A percentile compares a stretch with the other conserved stretches of the same genome.
phyloP scores from a whole-genome alignment of 2,329 filamentous ascomycete species.

The Neurospora sp. region DNA sequence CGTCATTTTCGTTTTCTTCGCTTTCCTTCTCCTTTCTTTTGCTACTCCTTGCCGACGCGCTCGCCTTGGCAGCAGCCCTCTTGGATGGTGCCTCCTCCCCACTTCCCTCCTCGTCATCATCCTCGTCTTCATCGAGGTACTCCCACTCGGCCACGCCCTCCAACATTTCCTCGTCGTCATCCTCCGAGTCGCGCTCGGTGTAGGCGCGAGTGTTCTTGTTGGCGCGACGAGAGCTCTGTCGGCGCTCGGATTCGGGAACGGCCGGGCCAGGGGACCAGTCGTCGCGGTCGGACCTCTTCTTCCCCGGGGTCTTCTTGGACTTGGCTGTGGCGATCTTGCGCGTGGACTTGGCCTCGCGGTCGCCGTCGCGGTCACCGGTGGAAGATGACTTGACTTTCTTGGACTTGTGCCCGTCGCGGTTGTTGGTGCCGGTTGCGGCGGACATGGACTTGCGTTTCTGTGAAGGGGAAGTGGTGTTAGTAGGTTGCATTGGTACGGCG shows the following conservation, averaged over 20 bases:
- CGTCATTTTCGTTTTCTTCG: neutral
- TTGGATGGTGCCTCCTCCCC: slow-evolving; percentile 1
- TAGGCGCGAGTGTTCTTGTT: slow-evolving; percentile 36
- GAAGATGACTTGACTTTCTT: slow-evolving; percentile 11
- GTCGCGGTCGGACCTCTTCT: slow-evolving; percentile 13
- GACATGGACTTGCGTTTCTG: slow-evolving; percentile 47
- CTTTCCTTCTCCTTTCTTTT: neutral
- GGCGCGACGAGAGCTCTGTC: slow-evolving; percentile 43
- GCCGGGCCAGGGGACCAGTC: slow-evolving; percentile 9
- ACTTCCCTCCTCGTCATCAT: slow-evolving; percentile 18
- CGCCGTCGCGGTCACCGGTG: slow-evolving; percentile 23
- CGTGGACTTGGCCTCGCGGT: slow-evolving; percentile 22
- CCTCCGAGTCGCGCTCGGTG: slow-evolving; percentile 45
- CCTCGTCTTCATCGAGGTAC: slow-evolving; percentile 33
- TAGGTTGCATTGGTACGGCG: neutral
- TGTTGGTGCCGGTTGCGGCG: slow-evolving; percentile 32
- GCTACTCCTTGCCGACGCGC: neutral
- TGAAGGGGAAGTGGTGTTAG: neutral
- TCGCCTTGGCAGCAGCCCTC: neutral
- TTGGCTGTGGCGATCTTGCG: slow-evolving; percentile 22
- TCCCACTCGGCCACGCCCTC: slow-evolving; percentile 51
- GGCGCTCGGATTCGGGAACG: slow-evolving; percentile 35
- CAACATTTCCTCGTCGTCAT: slow-evolving; percentile 53
- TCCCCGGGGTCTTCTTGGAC: slow-evolving; percentile 21
- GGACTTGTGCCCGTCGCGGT: slow-evolving; percentile 29